Conservation (phyloP, 2,329 filamentous ascomycete species). For the Talaromyces atroroseus region DNA sequence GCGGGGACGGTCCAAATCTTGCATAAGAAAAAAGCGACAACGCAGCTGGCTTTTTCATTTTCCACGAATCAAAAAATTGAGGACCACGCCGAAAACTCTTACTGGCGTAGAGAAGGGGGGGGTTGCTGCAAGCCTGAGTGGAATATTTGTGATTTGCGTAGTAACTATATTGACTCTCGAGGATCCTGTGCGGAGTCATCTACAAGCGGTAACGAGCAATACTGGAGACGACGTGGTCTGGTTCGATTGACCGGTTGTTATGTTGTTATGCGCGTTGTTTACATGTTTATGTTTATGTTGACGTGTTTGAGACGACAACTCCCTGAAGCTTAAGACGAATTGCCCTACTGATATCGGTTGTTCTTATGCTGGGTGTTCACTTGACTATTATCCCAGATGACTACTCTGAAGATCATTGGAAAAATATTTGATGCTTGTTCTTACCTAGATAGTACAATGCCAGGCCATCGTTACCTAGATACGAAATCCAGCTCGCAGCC, state of each 20-base stretch:
- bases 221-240: background rate
- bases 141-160: background rate
- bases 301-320: background rate
- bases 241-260: background rate
- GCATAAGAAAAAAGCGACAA: background rate
- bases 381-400: background rate
- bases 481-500: background rate
- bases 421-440: background rate
- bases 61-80: conserved; percentile 4
- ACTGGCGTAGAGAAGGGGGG: background rate
- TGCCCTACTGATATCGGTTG: background rate
- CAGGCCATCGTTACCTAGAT: background rate
- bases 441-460: background rate
- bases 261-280: background rate
- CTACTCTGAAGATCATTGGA: background rate
- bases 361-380: background rate
- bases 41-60: background rate
- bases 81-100: background rate
- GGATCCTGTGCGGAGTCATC: background rate
- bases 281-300: background rate
- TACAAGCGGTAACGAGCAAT: background rate
- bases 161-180: background rate
- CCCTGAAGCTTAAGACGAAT: background rate
- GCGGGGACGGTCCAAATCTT: background rate
- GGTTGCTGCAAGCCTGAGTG: background rate